phyloP scores from a whole-genome alignment of 1,139 yeast genomes.

The Taphrina pruni region DNA sequence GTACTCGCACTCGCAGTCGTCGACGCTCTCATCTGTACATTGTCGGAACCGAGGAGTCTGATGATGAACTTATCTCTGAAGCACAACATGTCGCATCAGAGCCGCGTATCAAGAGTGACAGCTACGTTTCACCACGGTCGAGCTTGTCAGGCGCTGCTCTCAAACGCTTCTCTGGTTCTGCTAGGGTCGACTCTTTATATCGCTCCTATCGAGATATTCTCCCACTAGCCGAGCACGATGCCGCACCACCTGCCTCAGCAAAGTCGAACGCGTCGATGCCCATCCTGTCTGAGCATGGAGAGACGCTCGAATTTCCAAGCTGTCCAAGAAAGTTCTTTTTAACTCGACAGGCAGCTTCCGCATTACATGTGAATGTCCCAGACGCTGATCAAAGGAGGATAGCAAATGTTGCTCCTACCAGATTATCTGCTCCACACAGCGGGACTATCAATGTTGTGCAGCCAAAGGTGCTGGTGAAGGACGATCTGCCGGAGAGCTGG shows the following conservation, averaged over 20 bases:
- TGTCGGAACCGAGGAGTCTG: constrained; percentile 1
- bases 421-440: neutral
- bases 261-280: neutral
- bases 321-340: constrained; percentile 9
- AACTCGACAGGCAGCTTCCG: neutral
- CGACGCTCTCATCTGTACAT: constrained; percentile 8
- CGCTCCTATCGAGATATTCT: neutral
- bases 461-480: neutral
- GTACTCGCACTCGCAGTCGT: constrained; percentile 10
- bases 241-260: neutral
- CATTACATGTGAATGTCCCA: neutral
- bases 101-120: neutral
- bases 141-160: neutral
- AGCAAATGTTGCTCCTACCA: neutral
- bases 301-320: constrained; percentile 11
- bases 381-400: neutral
- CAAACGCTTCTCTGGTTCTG: neutral
- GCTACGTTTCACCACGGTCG: neutral
- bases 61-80: neutral
- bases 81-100: neutral
- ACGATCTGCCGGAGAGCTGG: neutral
- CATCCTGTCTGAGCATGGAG: constrained; percentile 4
- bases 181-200: constrained; percentile 8
- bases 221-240: constrained; percentile 6
- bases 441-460: neutral